These are phyloP conservation scores for Pleurotus tuber-regium DNA, from an alignment of 768 basidiomycete species.

Conservation along the genomic window DNA sequence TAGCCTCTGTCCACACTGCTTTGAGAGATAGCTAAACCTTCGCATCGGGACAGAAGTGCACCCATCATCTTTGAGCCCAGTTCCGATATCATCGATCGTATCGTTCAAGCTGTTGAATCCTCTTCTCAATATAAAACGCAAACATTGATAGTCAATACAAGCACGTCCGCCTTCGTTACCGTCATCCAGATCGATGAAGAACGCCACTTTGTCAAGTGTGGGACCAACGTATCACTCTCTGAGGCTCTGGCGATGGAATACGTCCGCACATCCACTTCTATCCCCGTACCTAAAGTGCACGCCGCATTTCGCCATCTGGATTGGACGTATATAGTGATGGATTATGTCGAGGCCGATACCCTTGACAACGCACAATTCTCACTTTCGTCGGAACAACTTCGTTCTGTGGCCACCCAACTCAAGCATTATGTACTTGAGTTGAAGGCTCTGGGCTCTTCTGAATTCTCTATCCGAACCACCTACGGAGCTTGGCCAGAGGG, in stretches of 20 bases:
- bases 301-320: neutral
- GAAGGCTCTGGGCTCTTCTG: neutral
- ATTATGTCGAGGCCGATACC: slow-evolving; percentile 7
- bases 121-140: neutral
- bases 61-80: too few relatives aligned
- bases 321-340: slow-evolving; percentile 9
- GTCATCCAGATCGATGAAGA: neutral
- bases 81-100: slow-evolving; percentile 9
- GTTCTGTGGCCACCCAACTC: neutral
- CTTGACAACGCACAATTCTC: slow-evolving; percentile 1
- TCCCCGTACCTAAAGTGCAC: slow-evolving; percentile 17
- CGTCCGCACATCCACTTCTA: slow-evolving; percentile 12
- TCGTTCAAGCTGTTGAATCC: slow-evolving; percentile 2
- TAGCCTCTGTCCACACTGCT: too few relatives aligned
- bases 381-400: neutral
- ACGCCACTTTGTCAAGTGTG: neutral
- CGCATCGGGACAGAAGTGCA: too few relatives aligned
- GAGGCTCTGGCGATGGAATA: slow-evolving; percentile 16
- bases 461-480: neutral
- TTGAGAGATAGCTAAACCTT: too few relatives aligned
- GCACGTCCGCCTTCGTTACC: neutral
- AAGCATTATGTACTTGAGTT: neutral
- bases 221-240: neutral
- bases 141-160: slow-evolving; percentile 4
- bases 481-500: neutral